A percentile compares a stretch with the other conserved stretches of the same genome.
These are phyloP conservation scores for Sechiopsis laciniata DNA, from an alignment of 306 rosid genomes.

Conservation along the genomic window DNA sequence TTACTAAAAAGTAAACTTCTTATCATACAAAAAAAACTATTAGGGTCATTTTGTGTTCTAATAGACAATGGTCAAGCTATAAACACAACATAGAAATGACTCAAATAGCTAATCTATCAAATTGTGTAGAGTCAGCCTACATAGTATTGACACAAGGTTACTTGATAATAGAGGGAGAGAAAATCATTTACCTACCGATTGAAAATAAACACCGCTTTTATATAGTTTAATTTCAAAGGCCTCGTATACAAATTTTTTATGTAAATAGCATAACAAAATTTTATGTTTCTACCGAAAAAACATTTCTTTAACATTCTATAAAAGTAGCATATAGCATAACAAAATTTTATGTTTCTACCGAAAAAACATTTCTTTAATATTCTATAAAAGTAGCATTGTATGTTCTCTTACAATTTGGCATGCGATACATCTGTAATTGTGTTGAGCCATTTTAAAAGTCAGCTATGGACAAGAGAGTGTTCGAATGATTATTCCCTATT, in stretches of 20 bases:
- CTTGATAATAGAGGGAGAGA: not conserved
- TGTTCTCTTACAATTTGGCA: not conserved
- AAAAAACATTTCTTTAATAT: not conserved
- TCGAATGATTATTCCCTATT: no score
- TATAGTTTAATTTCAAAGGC: not conserved
- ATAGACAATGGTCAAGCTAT: not conserved
- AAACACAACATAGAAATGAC: not conserved
- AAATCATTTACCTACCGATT: not conserved
- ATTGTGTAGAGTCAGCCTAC: not conserved
- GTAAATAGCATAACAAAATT: not conserved
- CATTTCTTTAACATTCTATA: no score
- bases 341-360: not conserved
- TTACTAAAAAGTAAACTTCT: constrained; percentile 19
- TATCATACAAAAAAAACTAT: not conserved
- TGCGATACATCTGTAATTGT: not conserved
- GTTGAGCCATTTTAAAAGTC: not conserved
- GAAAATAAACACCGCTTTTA: not conserved
- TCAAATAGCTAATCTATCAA: constrained; percentile 11
- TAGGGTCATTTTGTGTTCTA: not conserved
- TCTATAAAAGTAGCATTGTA: not conserved
- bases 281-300: not conserved
- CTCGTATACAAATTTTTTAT: not conserved
- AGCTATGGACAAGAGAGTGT: no score
- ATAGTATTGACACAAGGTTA: not conserved
- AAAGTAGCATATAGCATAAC: not conserved